Base-by-base conservation (phyloP, 2,329 filamentous ascomycete species). In the Trichoderma atroviride region DNA sequence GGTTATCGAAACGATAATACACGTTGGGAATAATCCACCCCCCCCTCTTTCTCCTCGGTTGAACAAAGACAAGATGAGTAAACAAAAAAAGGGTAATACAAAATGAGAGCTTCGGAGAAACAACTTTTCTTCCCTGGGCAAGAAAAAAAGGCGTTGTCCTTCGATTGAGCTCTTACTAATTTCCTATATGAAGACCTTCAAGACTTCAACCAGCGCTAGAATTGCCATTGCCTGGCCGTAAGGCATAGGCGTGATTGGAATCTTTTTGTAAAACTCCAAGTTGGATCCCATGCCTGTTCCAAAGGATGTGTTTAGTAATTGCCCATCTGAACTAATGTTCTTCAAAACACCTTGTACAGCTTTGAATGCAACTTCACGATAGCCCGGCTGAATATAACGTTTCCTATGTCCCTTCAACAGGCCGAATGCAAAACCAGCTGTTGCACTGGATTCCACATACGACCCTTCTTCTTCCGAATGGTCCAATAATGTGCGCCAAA, bases 181-280 rank as follows among this genome's bases (percentile, higher is more conserved):
- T n/a, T 11, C 27, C 10, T 66, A 66, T 9, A 66, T 19, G 13
- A 66, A 66, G 0, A 43, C 35, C 22, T 31, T 66, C 7, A 58
- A 22, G 4, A 58, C 27, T 31, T 66, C 63, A 27, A 58, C 53
- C 3, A 66, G 37, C 13, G 63, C 63, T 29, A 66, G 22, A 29
- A 66, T 66, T 7, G 63, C 63, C 63, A 66, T 66, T 2, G 63
- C 63, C n/a, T 66, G 63, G 1, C 63, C 63, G 14, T 66, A 66
- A 5, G 63, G 63, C 63, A 66, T 66, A 4, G 63, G 63, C 1
- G 63, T 66, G 10, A 66, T 58, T 0, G 63, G 63, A 57, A 66
- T 66, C 37, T n/a, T 66, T 29, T 66, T 66, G 9, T 66, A 66
- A 58, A 66, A 66, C 7, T 66, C 63, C 37, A 66, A 58, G 29